Conservation (phyloP, 2,329 filamentous ascomycete genomes). For the Alternaria rosae region DNA sequence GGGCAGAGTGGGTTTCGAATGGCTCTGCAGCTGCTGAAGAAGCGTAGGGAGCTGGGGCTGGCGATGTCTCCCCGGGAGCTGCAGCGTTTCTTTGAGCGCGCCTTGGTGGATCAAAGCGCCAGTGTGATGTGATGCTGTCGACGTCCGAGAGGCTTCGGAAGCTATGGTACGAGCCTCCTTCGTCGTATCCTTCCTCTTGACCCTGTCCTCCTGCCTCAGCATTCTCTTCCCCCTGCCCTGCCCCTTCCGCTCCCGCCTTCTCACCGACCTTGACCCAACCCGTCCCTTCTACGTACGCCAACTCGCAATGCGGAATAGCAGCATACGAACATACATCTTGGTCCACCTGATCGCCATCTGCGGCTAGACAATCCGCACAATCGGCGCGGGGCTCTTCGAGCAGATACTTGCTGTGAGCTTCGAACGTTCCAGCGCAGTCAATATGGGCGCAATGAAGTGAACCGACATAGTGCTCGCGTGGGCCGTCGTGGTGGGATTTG, state of each 20-base stretch:
- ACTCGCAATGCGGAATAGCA: not conserved
- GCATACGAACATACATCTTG: not conserved
- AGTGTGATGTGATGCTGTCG: slow-evolving; percentile 1
- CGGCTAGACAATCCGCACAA: not conserved
- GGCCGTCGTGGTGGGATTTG: not conserved
- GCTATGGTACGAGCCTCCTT: not conserved
- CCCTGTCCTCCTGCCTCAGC: not conserved
- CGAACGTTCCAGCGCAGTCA: slow-evolving; percentile 2
- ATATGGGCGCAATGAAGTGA: slow-evolving; percentile 9
- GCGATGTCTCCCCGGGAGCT: not conserved
- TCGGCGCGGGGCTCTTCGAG: slow-evolving; percentile 1
- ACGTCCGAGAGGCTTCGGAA: slow-evolving; percentile 6
- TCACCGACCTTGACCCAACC: not conserved
- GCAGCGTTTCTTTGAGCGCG: not conserved
- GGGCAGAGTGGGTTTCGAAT: not conserved
- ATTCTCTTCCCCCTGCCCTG: not conserved
- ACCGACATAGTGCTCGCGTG: not conserved
- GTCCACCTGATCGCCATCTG: not conserved
- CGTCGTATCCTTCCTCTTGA: not conserved
- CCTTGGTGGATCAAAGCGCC: not conserved
- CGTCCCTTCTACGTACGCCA: not conserved
- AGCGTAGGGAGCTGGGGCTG: not conserved
- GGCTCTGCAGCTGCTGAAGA: not conserved
- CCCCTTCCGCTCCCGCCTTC: no score
- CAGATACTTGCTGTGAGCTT: not conserved